A percentile compares a stretch with the other conserved stretches of the same genome.
Evolutionary conservation across 2,329 filamentous ascomycete species (phyloP).

Genomic region (Xylaria sp.): DNA sequence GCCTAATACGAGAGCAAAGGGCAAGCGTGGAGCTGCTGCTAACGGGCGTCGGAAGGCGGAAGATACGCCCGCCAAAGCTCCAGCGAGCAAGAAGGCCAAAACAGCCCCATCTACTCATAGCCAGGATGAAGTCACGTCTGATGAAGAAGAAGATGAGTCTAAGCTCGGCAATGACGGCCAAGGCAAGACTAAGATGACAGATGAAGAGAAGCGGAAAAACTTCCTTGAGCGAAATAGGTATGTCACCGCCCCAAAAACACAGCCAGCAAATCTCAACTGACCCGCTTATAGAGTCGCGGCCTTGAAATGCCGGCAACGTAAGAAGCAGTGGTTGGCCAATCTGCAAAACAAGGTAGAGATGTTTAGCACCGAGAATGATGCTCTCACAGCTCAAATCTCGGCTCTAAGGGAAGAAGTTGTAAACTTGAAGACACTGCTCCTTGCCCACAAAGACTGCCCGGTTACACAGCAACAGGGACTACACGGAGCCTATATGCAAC

Average conservation of each 20-base stretch:
- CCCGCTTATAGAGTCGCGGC: slow-evolving; percentile 80
- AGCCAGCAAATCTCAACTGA: background rate
- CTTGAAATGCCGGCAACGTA: slow-evolving; percentile 94
- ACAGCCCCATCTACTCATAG: slow-evolving; percentile 51
- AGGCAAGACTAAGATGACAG: slow-evolving; percentile 84
- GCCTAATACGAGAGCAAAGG: slow-evolving; percentile 71
- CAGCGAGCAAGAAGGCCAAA: slow-evolving; percentile 77
- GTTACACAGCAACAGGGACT: slow-evolving; percentile 88
- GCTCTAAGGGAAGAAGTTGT: slow-evolving; percentile 92
- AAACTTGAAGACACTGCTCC: slow-evolving; percentile 88
- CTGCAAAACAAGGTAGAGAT: slow-evolving; percentile 94
- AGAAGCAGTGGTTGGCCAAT: slow-evolving; percentile 98
- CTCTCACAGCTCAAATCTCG: slow-evolving; percentile 82
- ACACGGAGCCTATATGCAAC: slow-evolving; percentile 65
- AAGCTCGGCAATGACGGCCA: slow-evolving; percentile 66
- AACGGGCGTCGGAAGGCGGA: slow-evolving; percentile 86
- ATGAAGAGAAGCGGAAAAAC: slow-evolving; percentile 98
- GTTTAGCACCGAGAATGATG: slow-evolving; percentile 91
- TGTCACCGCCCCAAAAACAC: slow-evolving; percentile 48
- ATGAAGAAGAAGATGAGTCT: slow-evolving; percentile 63
- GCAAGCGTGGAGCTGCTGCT: slow-evolving; percentile 65
- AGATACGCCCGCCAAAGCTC: slow-evolving; percentile 68
- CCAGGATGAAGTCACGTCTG: slow-evolving; percentile 59
- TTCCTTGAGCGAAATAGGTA: slow-evolving; percentile 97
- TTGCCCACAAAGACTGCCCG: slow-evolving; percentile 96